Conservation (phyloP, 345 rosid genomes). For the Alliaria petiolata region DNA sequence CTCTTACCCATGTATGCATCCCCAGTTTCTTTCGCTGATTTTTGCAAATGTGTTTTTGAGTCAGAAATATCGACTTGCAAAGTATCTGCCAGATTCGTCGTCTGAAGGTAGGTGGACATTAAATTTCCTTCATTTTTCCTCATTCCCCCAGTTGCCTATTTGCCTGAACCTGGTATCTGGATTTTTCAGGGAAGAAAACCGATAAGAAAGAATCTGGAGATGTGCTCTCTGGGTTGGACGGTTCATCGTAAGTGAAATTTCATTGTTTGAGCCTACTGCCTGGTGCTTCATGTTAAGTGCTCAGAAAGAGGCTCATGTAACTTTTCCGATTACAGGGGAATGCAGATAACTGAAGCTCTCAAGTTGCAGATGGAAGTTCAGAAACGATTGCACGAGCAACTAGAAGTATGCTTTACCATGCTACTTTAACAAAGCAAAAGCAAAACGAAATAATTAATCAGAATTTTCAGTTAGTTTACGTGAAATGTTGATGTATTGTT, state of each 20-base stretch:
- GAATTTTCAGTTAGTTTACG: not conserved
- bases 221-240: slow-evolving; percentile 74
- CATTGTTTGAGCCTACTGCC: slow-evolving; percentile 1
- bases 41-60: slow-evolving; percentile 18
- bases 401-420: too few species aligned
- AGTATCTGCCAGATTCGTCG: slow-evolving; percentile 89
- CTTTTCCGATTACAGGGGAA: slow-evolving; percentile 58
- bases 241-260: slow-evolving; percentile 75
- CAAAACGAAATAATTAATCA: not conserved
- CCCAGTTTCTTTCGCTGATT: not conserved
- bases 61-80: slow-evolving; percentile 96
- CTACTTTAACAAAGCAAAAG: too few species aligned
- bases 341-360: slow-evolving; percentile 99
- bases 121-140: slow-evolving; percentile 7
- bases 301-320: not conserved
- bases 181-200: slow-evolving; percentile 68
- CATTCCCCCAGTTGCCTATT: slow-evolving; percentile 2
- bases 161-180: slow-evolving; percentile 2
- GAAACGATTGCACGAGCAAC: slow-evolving; percentile 92
- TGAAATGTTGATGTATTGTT: not conserved
- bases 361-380: slow-evolving; percentile 99
- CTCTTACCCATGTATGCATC: not conserved
- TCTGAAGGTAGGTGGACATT: slow-evolving; percentile 68
- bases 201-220: slow-evolving; percentile 94
- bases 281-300: slow-evolving; percentile 16